A percentile compares a stretch with the other conserved stretches of the same genome.
These are phyloP conservation scores for Termitomyces sp. DNA, from an alignment of 768 basidiomycete species.

Conservation along the genomic window DNA sequence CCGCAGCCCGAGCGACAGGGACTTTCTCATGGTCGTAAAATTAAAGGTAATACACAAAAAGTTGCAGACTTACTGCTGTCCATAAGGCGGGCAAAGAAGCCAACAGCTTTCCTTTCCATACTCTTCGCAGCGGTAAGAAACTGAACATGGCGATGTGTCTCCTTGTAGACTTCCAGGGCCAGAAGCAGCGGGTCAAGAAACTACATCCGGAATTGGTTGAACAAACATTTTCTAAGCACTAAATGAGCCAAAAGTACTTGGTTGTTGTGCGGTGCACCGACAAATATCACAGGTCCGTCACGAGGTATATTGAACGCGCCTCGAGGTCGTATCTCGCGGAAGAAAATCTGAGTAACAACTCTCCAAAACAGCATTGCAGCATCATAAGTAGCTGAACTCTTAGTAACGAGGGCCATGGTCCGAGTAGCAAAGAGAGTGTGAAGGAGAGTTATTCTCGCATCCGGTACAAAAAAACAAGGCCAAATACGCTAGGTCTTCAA, in stretches of 20 bases:
- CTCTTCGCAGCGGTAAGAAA: slow-evolving; percentile 90
- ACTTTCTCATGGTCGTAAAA: slow-evolving; percentile 42
- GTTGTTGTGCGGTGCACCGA: slow-evolving; percentile 89
- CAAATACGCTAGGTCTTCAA: neutral
- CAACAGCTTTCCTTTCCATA: slow-evolving; percentile 74
- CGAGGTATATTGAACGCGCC: slow-evolving; percentile 93
- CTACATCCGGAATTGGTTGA: slow-evolving; percentile 33
- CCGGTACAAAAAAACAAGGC: slow-evolving; percentile 2
- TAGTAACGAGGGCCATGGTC: slow-evolving; percentile 16
- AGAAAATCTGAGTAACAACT: slow-evolving; percentile 87
- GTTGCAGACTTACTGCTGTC: slow-evolving; percentile 63
- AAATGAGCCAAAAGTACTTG: slow-evolving; percentile 44
- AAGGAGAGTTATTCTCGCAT: neutral
- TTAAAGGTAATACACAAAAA: neutral
- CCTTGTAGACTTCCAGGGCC: slow-evolving; percentile 78
- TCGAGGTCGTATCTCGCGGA: slow-evolving; percentile 90
- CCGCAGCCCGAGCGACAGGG: slow-evolving; percentile 89
- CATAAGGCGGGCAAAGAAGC: slow-evolving; percentile 78
- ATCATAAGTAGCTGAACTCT: slow-evolving; percentile 49
- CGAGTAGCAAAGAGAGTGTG: neutral
- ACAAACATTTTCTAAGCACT: slow-evolving; percentile 1
- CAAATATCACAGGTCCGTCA: slow-evolving; percentile 89
- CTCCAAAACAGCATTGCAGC: slow-evolving; percentile 82
- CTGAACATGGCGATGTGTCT: slow-evolving; percentile 75
- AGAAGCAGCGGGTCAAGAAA: slow-evolving; percentile 90